Evolutionary conservation across 176 grass and related monocot genomes (phyloP).

Genomic region (Aegilops sharonensis): DNA sequence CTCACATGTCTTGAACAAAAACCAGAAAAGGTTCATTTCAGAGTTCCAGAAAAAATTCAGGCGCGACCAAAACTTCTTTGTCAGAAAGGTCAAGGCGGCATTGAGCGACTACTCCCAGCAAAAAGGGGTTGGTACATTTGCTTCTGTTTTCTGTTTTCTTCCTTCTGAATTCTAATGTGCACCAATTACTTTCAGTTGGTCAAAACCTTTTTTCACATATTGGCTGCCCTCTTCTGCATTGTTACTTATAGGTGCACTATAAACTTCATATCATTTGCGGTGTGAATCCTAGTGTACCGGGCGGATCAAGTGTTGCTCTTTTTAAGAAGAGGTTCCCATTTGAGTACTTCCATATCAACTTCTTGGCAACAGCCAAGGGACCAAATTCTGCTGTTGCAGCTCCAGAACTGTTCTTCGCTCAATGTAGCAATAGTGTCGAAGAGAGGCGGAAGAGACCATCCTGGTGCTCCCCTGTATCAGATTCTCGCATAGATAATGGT

Average conservation of each 20-base stretch:
- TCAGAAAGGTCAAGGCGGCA: background rate
- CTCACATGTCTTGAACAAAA: background rate
- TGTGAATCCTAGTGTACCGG: background rate
- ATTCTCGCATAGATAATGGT: background rate
- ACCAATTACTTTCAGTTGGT: background rate
- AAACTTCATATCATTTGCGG: background rate
- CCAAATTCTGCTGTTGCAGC: background rate
- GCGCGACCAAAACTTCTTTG: background rate
- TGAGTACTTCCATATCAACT: background rate
- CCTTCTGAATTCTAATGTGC: background rate
- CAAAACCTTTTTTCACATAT: background rate
- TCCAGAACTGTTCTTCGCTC: background rate
- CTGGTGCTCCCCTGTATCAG: background rate
- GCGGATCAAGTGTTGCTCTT: background rate
- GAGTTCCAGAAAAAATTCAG: background rate
- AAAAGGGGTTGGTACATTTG: background rate
- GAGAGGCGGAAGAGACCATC: background rate
- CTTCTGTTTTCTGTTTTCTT: background rate
- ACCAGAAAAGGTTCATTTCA: slow-evolving; percentile 9
- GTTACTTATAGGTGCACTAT: background rate
- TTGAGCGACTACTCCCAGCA: background rate
- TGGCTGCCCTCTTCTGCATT: background rate
- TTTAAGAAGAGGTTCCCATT: background rate
- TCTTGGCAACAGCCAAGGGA: slow-evolving; percentile 6
- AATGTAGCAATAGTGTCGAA: background rate